Evolutionary conservation across 139 green algal species (phyloP).

Genomic region (Edaphochlamys debaryana): DNA sequence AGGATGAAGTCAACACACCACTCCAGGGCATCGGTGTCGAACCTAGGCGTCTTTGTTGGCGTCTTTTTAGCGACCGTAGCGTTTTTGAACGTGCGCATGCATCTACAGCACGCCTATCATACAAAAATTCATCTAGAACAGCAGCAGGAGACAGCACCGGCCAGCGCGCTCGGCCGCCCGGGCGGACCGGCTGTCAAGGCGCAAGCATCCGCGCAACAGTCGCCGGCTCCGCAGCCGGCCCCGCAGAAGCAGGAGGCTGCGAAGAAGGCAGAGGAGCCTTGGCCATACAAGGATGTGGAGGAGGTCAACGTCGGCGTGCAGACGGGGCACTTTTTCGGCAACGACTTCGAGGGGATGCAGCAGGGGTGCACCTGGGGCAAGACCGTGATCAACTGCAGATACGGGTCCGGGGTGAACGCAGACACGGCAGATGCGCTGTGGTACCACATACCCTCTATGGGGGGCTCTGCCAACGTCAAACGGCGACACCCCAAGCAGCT

Average conservation of each 20-base stretch:
- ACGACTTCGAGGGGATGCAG: slow-evolving; percentile 24
- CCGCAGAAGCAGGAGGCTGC: not conserved
- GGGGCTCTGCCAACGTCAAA: not conserved
- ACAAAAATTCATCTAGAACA: not conserved
- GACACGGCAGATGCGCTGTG: slow-evolving; percentile 28
- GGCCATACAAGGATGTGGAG: not conserved
- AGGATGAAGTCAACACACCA: no score
- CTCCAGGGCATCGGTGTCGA: no score
- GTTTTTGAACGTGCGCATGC: not conserved
- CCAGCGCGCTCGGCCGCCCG: no score
- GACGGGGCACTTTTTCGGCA: slow-evolving; percentile 38
- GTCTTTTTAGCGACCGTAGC: not conserved
- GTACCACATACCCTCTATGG: slow-evolving; percentile 38
- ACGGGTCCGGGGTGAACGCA: not conserved
- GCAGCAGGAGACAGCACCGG: not conserved
- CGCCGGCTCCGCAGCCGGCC: no score
- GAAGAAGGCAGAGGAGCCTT: not conserved
- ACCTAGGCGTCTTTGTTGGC: not conserved
- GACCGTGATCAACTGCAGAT: slow-evolving; percentile 26
- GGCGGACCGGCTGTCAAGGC: not conserved
- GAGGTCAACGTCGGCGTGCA: slow-evolving; percentile 19
- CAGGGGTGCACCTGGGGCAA: slow-evolving; percentile 19
- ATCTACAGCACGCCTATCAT: not conserved
- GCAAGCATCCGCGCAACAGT: not conserved
- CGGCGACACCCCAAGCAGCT: slow-evolving; percentile 35